These are phyloP conservation scores for Ogataea glucozyma DNA, from an alignment of 805 yeast genomes.

Conservation along the genomic window DNA sequence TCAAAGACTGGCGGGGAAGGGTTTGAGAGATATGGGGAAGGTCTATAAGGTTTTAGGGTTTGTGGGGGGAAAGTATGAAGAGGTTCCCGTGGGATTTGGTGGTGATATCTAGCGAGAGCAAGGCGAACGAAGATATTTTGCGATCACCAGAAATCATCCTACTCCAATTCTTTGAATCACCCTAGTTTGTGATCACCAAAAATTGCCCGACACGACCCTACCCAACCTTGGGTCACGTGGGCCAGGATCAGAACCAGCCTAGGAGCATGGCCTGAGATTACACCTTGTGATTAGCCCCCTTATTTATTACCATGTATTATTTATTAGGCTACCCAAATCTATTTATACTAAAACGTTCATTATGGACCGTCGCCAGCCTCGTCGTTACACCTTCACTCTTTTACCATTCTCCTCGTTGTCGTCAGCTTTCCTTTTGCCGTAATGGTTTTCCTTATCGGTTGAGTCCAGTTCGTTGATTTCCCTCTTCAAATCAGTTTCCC, in stretches of 20 bases:
- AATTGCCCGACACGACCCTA: background rate
- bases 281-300: too few relatives aligned
- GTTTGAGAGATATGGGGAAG: constrained; percentile 70
- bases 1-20: constrained; percentile 60
- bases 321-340: too few relatives aligned
- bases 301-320: constrained; percentile 2
- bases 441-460: too few relatives aligned
- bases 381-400: constrained; percentile 9
- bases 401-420: constrained; percentile 3
- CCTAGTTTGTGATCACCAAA: background rate
- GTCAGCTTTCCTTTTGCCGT: constrained; percentile 8
- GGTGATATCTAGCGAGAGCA: constrained; percentile 18
- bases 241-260: too few relatives aligned
- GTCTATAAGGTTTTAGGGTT: constrained; percentile 71
- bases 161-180: background rate
- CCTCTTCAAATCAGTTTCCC: too few relatives aligned
- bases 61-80: constrained; percentile 40
- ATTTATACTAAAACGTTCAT: constrained; percentile 2
- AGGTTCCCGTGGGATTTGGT: constrained; percentile 57
- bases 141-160: too few relatives aligned
- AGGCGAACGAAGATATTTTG: too few relatives aligned
- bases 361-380: background rate
- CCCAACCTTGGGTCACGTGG: too few relatives aligned
- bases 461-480: too few relatives aligned
- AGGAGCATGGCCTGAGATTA: too few relatives aligned